Conservation (phyloP, 2,329 filamentous ascomycete genomes). For the Calonectria montana region DNA sequence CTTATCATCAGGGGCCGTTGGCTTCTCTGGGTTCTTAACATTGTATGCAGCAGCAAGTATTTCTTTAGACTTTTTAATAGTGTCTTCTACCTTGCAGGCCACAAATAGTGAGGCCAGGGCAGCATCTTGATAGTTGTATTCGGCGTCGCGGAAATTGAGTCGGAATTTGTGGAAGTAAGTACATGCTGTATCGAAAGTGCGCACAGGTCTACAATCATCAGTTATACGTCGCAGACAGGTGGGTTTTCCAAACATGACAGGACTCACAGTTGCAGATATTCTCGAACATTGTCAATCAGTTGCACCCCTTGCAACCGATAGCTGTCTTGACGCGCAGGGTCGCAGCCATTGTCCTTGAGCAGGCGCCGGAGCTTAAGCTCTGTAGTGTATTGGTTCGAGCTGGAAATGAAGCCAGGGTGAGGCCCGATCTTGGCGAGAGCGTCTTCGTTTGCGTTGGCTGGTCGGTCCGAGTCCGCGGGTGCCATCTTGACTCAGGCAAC, state of each 20-base stretch:
- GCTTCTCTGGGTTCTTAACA: conserved; percentile 77
- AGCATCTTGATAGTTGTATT: conserved; percentile 89
- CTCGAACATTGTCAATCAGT: conserved; percentile 87
- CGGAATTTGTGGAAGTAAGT: conserved; percentile 96
- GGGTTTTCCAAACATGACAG: no score
- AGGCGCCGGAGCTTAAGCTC: conserved; percentile 83
- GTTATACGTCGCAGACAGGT: conserved; percentile 16
- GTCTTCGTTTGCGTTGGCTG: conserved; percentile 31
- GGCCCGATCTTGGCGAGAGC: conserved; percentile 49
- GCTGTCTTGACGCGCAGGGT: conserved; percentile 82
- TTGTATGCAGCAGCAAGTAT: conserved; percentile 93
- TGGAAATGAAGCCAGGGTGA: conserved; percentile 61
- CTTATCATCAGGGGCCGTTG: conserved; percentile 82
- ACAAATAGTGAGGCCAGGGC: conserved; percentile 90
- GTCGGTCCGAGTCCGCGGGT: conserved; percentile 18
- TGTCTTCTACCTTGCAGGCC: conserved; percentile 98
- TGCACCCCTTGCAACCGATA: conserved; percentile 87
- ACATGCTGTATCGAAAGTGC: conserved; percentile 91
- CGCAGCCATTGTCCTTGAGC: conserved; percentile 75
- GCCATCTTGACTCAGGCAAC: conserved; percentile 25
- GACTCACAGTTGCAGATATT: conserved; percentile 77
- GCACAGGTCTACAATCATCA: conserved; percentile 73
- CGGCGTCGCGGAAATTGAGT: conserved; percentile 83
- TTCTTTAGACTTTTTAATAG: conserved; percentile 94
- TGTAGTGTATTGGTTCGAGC: conserved; percentile 78